Evolutionary conservation across 2,329 filamentous ascomycete species (phyloP).

Genomic region (Pseudocercospora eumusae): DNA sequence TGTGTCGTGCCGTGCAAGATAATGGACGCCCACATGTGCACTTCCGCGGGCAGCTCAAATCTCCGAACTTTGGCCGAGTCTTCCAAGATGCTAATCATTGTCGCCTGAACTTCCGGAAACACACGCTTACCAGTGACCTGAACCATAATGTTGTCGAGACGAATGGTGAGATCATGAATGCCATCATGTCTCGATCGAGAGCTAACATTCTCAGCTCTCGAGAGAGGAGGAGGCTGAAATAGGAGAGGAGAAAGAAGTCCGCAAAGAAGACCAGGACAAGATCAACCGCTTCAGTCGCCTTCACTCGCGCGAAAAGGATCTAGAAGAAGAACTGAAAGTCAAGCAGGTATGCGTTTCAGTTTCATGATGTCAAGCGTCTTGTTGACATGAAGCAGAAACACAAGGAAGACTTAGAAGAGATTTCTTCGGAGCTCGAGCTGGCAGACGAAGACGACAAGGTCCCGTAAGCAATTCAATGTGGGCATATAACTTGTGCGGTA

Average conservation of each 20-base stretch:
- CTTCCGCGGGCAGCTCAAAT: not conserved
- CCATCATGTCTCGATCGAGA: not conserved
- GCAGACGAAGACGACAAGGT: slow-evolving; percentile 93
- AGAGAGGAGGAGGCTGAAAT: slow-evolving; percentile 83
- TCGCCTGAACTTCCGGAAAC: not conserved
- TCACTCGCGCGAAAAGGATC: slow-evolving; percentile 76
- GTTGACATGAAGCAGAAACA: slow-evolving; percentile 70
- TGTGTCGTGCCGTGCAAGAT: not conserved
- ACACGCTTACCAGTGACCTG: not conserved
- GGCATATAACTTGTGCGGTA: slow-evolving; percentile 7
- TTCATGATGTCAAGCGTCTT: not conserved
- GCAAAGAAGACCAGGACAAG: slow-evolving; percentile 95
- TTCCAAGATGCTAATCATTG: not conserved
- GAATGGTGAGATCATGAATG: slow-evolving; percentile 16
- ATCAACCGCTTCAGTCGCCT: slow-evolving; percentile 97
- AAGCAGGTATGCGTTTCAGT: slow-evolving; percentile 66
- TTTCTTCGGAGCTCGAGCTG: slow-evolving; percentile 86
- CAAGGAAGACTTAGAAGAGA: slow-evolving; percentile 95
- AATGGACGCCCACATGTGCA: not conserved
- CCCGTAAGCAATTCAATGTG: slow-evolving; percentile 62
- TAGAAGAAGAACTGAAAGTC: slow-evolving; percentile 77
- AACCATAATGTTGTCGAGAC: slow-evolving; percentile 20
- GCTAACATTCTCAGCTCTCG: slow-evolving; percentile 64
- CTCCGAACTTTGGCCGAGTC: not conserved
- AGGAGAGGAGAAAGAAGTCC: slow-evolving; percentile 85